phyloP scores from a whole-genome alignment of 2,329 filamentous ascomycete species.

The Sclerotinia borealis region DNA sequence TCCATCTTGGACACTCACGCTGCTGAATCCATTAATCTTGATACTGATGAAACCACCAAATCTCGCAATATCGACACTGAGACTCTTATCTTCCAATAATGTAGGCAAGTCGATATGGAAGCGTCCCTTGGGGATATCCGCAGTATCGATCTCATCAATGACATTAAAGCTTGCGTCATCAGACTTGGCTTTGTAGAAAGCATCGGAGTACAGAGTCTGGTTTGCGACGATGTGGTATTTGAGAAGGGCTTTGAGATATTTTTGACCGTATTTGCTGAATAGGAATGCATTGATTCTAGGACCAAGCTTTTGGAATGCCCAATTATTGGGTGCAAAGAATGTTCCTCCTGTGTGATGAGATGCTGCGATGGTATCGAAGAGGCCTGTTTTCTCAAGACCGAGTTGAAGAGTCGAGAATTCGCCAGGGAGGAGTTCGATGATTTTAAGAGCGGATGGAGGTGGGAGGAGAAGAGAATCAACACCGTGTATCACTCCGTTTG shows the following conservation, averaged over 20 bases:
- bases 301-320: slow-evolving; percentile 72
- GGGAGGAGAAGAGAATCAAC: slow-evolving; percentile 71
- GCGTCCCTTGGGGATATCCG: slow-evolving; percentile 29
- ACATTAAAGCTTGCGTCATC: slow-evolving; percentile 18
- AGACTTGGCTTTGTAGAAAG: slow-evolving; percentile 55
- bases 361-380: slow-evolving; percentile 55
- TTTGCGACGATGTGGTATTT: slow-evolving; percentile 73
- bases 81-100: slow-evolving; percentile 55
- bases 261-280: slow-evolving; percentile 68
- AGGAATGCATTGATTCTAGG: slow-evolving; percentile 73
- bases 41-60: slow-evolving; percentile 65
- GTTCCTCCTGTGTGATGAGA: slow-evolving; percentile 58
- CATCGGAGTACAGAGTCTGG: slow-evolving; percentile 77
- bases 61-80: slow-evolving; percentile 66
- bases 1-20: slow-evolving; percentile 62
- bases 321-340: slow-evolving; percentile 75
- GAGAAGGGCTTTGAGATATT: slow-evolving; percentile 71
- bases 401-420: slow-evolving; percentile 75
- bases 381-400: slow-evolving; percentile 67
- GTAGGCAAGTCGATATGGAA: slow-evolving; percentile 69
- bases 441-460: slow-evolving; percentile 57
- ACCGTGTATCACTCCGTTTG: slow-evolving; percentile 77
- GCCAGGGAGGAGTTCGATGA: slow-evolving; percentile 59
- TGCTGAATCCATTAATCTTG: slow-evolving; percentile 66
- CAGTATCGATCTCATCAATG: slow-evolving; percentile 21